phyloP scores from a whole-genome alignment of 306 rosid species.

The Prunus campanulata region DNA sequence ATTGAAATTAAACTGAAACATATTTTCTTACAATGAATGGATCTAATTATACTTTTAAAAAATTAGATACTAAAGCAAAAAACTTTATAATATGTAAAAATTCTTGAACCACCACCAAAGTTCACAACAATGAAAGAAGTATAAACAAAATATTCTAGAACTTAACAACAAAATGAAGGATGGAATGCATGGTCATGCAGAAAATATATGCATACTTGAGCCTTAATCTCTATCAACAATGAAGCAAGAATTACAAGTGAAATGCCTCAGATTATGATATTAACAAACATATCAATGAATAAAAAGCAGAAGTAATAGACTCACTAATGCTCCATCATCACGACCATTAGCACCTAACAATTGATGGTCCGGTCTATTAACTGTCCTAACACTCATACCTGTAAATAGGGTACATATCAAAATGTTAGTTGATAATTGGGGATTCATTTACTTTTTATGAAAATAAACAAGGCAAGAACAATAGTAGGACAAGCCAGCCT shows the following conservation, averaged over 20 bases:
- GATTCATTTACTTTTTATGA: neutral
- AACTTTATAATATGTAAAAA: neutral
- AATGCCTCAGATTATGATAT: slow-evolving; percentile 1
- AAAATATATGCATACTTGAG: neutral
- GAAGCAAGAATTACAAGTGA: neutral
- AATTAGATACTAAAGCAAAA: neutral
- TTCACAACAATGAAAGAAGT: neutral
- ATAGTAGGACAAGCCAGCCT: neutral
- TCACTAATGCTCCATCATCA: slow-evolving; percentile 94
- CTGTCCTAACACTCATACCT: slow-evolving; percentile 82
- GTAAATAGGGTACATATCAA: slow-evolving; percentile 4
- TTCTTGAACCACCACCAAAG: neutral
- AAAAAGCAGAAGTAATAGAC: slow-evolving; percentile 25
- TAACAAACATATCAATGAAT: neutral
- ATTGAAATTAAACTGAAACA: slow-evolving; percentile 1
- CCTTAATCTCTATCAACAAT: neutral
- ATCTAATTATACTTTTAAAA: neutral
- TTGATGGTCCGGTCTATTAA: slow-evolving; percentile 90
- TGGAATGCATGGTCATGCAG: neutral
- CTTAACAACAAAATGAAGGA: neutral
- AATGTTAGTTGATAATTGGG: neutral
- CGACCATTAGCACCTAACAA: slow-evolving; percentile 96
- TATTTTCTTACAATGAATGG: neutral
- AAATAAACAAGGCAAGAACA: neutral
- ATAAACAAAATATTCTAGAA: neutral